These are phyloP conservation scores for Cryptococcus sp. DNA, from an alignment of 1,284 basidiomycete species.

Conservation along the genomic window DNA sequence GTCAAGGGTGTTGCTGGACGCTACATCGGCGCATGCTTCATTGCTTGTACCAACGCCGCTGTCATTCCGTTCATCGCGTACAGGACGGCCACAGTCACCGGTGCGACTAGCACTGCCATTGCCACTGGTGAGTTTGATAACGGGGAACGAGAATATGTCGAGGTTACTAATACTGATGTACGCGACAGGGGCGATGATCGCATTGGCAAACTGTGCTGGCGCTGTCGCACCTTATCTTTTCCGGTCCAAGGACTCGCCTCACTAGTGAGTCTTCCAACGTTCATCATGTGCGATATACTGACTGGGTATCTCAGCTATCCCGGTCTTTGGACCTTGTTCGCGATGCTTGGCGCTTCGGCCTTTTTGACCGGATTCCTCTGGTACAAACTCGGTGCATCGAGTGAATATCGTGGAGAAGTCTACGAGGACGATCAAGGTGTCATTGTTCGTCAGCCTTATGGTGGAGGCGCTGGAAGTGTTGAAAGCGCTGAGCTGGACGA, in stretches of 20 bases:
- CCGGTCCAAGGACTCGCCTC: slow-evolving; percentile 24
- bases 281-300: no score
- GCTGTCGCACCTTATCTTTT: slow-evolving; percentile 33
- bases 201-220: slow-evolving; percentile 37
- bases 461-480: no score
- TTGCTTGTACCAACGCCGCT: slow-evolving; percentile 40
- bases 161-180: no score
- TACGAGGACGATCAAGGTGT: not conserved
- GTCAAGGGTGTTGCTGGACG: slow-evolving; percentile 29
- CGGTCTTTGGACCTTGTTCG: slow-evolving; percentile 40
- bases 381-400: slow-evolving; percentile 33
- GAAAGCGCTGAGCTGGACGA: no score
- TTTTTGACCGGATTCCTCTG: slow-evolving; percentile 29
- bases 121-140: slow-evolving; percentile 29
- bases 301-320: slow-evolving; percentile 18
- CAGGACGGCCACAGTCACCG: slow-evolving; percentile 36
- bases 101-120: slow-evolving; percentile 37
- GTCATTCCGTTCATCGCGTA: slow-evolving; percentile 38
- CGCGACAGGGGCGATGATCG: slow-evolving; percentile 17
- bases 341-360: slow-evolving; percentile 24
- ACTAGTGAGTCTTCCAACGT: slow-evolving; percentile 17
- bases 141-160: no score
- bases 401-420: slow-evolving; percentile 25
- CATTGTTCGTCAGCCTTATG: no score
- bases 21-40: slow-evolving; percentile 37